phyloP scores from a whole-genome alignment of 768 basidiomycete species.

The Piloderma croceum region DNA sequence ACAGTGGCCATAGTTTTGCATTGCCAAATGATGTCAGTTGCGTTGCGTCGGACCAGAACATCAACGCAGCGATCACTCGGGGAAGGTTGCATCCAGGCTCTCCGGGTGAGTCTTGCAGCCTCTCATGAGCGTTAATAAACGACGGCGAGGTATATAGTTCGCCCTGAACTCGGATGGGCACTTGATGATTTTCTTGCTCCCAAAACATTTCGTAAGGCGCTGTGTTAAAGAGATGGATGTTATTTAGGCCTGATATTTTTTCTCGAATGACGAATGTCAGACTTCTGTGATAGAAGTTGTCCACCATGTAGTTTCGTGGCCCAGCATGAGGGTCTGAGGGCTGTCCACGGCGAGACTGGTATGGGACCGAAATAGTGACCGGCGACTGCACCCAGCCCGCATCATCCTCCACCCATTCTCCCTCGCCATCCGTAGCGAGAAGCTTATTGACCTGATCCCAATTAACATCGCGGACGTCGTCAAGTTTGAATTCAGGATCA shows the following conservation, averaged over 20 bases:
- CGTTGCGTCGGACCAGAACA: conserved; percentile 29
- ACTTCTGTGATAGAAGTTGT: conserved; percentile 9
- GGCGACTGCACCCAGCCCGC: conserved; percentile 13
- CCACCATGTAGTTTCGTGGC: conserved; percentile 2
- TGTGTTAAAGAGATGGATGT: conserved; percentile 10
- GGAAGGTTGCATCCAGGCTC: too few relatives aligned
- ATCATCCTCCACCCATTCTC: conserved; percentile 3
- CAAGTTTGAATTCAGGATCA: background rate
- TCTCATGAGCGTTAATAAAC: too few relatives aligned
- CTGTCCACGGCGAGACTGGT: conserved; percentile 1
- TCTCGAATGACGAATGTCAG: conserved; percentile 14
- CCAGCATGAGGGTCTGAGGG: too few relatives aligned
- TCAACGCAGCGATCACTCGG: too few relatives aligned
- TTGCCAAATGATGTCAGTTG: conserved; percentile 21
- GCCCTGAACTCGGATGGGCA: too few relatives aligned
- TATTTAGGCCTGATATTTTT: conserved; percentile 3
- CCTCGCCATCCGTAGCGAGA: conserved; percentile 3
- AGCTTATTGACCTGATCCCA: conserved; percentile 9
- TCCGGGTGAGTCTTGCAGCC: too few relatives aligned
- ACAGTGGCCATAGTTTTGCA: conserved; percentile 11
- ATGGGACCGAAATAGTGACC: conserved; percentile 7
- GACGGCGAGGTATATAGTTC: too few relatives aligned
- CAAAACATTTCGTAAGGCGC: too few relatives aligned
- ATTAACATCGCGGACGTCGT: conserved; percentile 7
- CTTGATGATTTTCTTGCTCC: too few relatives aligned